These are phyloP conservation scores for Ophiosphaerella korrae DNA, from an alignment of 2,329 filamentous ascomycete species.

Conservation along the genomic window DNA sequence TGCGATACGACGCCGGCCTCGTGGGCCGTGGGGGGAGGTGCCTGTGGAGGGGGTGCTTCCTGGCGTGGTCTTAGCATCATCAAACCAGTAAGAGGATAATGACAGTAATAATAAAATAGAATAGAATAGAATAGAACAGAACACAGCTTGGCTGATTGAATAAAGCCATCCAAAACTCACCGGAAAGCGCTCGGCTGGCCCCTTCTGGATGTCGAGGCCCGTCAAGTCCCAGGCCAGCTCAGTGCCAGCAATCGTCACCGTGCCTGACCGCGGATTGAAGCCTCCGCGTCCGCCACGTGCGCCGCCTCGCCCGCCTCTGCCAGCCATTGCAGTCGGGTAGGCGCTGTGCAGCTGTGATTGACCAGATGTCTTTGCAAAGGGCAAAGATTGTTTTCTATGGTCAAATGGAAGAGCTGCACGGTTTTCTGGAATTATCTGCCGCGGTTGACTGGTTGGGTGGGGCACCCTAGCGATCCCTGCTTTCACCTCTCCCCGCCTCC, in stretches of 20 bases:
- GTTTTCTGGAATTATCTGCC: conserved; percentile 16
- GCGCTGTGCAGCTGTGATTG: neutral
- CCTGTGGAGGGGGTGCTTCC: conserved; percentile 43
- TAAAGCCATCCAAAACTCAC: no score
- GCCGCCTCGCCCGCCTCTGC: conserved; percentile 39
- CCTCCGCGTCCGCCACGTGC: conserved; percentile 36
- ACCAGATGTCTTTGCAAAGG: neutral
- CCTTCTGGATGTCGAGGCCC: conserved; percentile 47
- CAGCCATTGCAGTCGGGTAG: conserved; percentile 20
- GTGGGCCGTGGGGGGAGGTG: conserved; percentile 46
- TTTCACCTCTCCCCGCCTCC: conserved; percentile 11
- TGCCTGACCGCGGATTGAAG: conserved; percentile 36
- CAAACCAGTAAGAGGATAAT: conserved; percentile 5
- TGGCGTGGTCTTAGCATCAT: conserved; percentile 27
- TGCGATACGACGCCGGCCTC: conserved; percentile 57
- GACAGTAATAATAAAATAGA: no score
- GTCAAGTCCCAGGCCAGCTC: conserved; percentile 50
- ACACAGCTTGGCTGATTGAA: no score
- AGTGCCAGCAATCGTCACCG: conserved; percentile 49
- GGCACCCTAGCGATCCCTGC: conserved; percentile 22
- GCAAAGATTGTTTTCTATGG: neutral
- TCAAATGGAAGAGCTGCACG: no score
- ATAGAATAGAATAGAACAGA: no score
- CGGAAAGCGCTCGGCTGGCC: conserved; percentile 50
- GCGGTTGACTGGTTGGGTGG: conserved; percentile 21